Base-by-base conservation (phyloP, 148 eudicot genomes). In the Fagopyrum homotropicum region DNA sequence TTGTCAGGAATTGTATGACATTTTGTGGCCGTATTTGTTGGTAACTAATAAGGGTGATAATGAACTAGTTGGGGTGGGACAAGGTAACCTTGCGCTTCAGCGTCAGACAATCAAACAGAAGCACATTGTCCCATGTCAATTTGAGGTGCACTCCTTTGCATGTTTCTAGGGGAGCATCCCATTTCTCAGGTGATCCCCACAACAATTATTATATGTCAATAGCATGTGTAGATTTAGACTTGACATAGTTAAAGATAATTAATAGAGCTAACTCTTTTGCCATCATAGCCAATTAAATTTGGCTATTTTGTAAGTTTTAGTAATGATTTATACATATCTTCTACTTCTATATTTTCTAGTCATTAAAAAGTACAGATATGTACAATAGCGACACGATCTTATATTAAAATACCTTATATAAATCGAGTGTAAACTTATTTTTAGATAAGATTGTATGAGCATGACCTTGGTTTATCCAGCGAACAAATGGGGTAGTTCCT, bases 151-250 rank as follows among this genome's bases (percentile, higher is more conserved):
- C 49, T 79, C 78, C 80, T 78, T 76, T 84, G 80, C 76, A 75
- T 59, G 75, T 78, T 82, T 76, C 76, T 43, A 78, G 79, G 82
- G 74, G 80, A 59, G 82, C 81, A 77, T 78, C 78, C 55, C 84
- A 59, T 75, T 73, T 74, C 26, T 77, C 78, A 73, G 81, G 81
- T 72, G 72, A 72, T 72, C 76, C 85, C 56, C 44, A 44, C 73
- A 59, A 71, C 80, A 59, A 75, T 75, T 12, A 75, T 77, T 68
- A 75, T 57, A 75, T 60, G 45, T 48, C 81, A 78, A 64, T 75
- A 19, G 8, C 64, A 59, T 5, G 1, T 45, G 10, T 35, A 45
- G 14, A 35, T 45, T 3, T 35, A 30, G 14, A 9, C 71, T 66
- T 66, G 16, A 60, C 35, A n/a, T 49, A 49, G 52, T 49, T 49